Base-by-base conservation (phyloP, 352 stramenopile species). In the Aphanomyces cochlioides region DNA sequence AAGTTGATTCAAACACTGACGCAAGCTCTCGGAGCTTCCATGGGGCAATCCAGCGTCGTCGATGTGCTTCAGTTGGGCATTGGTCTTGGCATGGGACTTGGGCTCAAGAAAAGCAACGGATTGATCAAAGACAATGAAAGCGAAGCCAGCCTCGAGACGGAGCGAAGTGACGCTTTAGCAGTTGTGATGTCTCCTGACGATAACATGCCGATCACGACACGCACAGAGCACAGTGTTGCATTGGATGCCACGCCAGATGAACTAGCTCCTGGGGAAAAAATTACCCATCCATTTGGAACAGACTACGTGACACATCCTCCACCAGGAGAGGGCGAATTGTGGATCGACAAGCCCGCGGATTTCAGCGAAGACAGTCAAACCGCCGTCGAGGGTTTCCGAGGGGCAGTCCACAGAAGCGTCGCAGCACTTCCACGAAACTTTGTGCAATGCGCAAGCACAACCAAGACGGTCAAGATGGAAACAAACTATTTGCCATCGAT, bases 71-170 rank as follows among this genome's bases (percentile, higher is more conserved):
- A 95, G 59, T 77, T 93, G 28, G 83, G 84, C 1, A 87, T 98
- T 39, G 85, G 89, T 47, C 76, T 98, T 36, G 93, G 92, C 1
- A 90, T 98, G 81, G 92, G 93, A 1, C 81, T 98, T 34, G 89
- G 89, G 6, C 78, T 97, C 57, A 79, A 88, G 2, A 78, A 38
- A 19, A 7, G 21, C 57, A 66, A 21, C 28, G 17, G 6, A 8
- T 12, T 67, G 7, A 17, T 66, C 7, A 19, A 56, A 13, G 40
- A 67, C 8, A 15, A 40, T 38, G 56, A 63, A 21, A 41, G 28
- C 57, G 21, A 15, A 5, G 39, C 12, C 0, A 63, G 28, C 0
- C 2, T 47, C 28, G 56, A 50, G 43, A 50, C 43, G 10, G 43
- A 50, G 10, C 43, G 43, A n/a, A 61, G 19, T 7, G 19, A 13